Conservation (phyloP, 2,329 filamentous ascomycete genomes). For the Cladosporium colombiae region DNA sequence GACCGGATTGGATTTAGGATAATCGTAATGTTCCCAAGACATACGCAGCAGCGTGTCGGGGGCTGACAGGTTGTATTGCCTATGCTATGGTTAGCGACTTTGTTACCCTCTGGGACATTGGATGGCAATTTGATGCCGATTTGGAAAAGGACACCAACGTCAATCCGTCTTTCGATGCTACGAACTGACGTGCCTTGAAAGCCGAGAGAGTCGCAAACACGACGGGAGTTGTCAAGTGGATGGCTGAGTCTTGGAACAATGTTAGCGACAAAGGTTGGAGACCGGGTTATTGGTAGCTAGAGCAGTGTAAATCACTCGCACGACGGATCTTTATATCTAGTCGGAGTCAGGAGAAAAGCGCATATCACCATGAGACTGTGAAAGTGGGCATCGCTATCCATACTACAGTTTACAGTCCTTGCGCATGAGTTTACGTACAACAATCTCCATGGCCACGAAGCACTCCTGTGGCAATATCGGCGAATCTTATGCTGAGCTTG, state of each 20-base stretch:
- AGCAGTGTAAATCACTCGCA: not conserved
- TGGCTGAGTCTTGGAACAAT: not conserved
- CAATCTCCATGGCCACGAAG: not conserved
- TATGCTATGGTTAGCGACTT: not conserved
- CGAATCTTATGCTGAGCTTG: too few relatives aligned
- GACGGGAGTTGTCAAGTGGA: not conserved
- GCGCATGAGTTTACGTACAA: too few relatives aligned
- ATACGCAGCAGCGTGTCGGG: not conserved
- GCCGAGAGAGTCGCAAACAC: not conserved
- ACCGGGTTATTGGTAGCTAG: not conserved
- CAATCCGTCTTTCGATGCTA: too few relatives aligned
- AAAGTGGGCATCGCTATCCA: too few relatives aligned
- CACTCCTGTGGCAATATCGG: too few relatives aligned
- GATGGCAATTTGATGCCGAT: not conserved
- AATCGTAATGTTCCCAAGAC: not conserved
- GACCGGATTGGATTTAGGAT: too few relatives aligned
- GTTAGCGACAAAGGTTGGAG: not conserved
- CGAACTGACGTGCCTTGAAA: too few relatives aligned
- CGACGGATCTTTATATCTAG: not conserved
- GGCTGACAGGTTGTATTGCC: not conserved
- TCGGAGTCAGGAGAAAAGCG: not conserved
- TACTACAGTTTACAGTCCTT: too few relatives aligned
- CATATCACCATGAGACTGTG: too few relatives aligned
- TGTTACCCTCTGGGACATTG: not conserved
- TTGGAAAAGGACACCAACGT: too few relatives aligned